A percentile compares a stretch with the other conserved stretches of the same genome.
phyloP scores from a whole-genome alignment of 208 protist species.

The Trypanosoma conorhini region DNA sequence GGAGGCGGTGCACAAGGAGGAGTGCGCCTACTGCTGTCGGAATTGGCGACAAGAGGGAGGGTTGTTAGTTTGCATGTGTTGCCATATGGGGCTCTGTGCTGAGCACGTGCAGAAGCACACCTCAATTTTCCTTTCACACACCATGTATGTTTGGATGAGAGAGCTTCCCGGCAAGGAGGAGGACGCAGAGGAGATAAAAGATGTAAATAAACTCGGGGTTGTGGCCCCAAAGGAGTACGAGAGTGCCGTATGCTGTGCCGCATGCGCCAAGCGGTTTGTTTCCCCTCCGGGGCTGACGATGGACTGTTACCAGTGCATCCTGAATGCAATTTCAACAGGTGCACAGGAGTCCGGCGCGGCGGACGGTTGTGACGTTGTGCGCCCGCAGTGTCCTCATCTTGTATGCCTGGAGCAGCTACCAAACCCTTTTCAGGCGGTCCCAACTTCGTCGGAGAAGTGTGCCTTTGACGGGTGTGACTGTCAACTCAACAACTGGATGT shows the following conservation, averaged over 20 bases:
- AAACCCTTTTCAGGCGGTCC: conserved; percentile 46
- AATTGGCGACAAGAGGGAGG: conserved; percentile 60
- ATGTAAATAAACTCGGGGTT: conserved; percentile 72
- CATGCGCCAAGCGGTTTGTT: conserved; percentile 45
- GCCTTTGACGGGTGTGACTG: conserved; percentile 71
- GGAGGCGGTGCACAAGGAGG: conserved; percentile 73
- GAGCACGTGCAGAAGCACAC: conserved; percentile 80
- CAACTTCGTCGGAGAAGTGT: conserved; percentile 57
- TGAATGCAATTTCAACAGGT: conserved; percentile 59
- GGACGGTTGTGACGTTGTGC: conserved; percentile 30
- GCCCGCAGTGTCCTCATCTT: conserved; percentile 75
- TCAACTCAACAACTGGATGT: conserved; percentile 96
- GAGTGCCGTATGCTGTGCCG: conserved; percentile 61
- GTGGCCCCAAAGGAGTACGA: conserved; percentile 67
- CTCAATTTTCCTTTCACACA: conserved; percentile 41
- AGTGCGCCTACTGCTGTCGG: conserved; percentile 90
- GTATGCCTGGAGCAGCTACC: conserved; percentile 78
- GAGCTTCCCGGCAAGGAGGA: conserved; percentile 58
- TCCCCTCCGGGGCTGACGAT: conserved; percentile 48
- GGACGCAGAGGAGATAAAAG: conserved; percentile 33
- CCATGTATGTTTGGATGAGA: conserved; percentile 74
- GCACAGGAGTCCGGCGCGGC: conserved; percentile 39
- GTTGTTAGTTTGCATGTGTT: conserved; percentile 84
- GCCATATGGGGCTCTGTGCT: conserved; percentile 67
- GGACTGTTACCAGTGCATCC: conserved; percentile 54